Conservation (phyloP, 2,329 filamentous ascomycete genomes). For the Aureobasidium sp. region DNA sequence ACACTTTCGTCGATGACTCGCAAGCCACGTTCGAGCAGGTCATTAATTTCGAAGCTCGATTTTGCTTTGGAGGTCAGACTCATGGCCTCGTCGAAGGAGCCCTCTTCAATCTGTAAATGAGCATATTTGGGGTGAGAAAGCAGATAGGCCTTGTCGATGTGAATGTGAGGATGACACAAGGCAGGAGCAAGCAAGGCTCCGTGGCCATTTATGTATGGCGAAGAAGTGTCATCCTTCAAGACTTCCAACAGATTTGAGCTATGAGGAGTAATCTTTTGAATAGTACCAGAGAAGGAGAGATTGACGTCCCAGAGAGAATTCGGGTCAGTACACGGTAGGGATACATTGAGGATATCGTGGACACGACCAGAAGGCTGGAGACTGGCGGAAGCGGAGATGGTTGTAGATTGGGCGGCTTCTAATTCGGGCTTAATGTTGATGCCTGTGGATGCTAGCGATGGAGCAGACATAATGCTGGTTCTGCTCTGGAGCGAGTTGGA, state of each 20-base stretch:
- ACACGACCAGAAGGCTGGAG: conserved; percentile 2
- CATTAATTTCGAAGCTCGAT: conserved; percentile 51
- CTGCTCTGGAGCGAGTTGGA: neutral
- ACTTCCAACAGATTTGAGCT: neutral
- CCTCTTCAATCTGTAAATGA: conserved; percentile 52
- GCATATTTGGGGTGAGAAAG: conserved; percentile 53
- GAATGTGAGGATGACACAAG: conserved; percentile 66
- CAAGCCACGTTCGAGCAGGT: conserved; percentile 57
- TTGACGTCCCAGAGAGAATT: conserved; percentile 33
- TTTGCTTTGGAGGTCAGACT: conserved; percentile 54
- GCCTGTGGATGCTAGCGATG: conserved; percentile 27
- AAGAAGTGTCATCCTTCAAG: conserved; percentile 2
- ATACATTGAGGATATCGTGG: conserved; percentile 23
- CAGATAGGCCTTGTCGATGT: conserved; percentile 61
- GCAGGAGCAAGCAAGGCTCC: conserved; percentile 45
- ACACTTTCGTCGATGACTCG: conserved; percentile 61
- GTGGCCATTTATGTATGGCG: conserved; percentile 31
- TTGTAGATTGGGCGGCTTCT: conserved; percentile 23
- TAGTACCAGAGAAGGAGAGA: conserved; percentile 17
- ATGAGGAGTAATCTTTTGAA: conserved; percentile 31
- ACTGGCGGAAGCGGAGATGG: neutral
- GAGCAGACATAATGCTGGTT: conserved; percentile 23
- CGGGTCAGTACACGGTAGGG: conserved; percentile 27
- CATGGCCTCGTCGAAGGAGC: conserved; percentile 62
- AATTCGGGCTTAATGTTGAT: conserved; percentile 31